Base-by-base conservation (phyloP, 805 yeast genomes). In the Wickerhamomyces alni region DNA sequence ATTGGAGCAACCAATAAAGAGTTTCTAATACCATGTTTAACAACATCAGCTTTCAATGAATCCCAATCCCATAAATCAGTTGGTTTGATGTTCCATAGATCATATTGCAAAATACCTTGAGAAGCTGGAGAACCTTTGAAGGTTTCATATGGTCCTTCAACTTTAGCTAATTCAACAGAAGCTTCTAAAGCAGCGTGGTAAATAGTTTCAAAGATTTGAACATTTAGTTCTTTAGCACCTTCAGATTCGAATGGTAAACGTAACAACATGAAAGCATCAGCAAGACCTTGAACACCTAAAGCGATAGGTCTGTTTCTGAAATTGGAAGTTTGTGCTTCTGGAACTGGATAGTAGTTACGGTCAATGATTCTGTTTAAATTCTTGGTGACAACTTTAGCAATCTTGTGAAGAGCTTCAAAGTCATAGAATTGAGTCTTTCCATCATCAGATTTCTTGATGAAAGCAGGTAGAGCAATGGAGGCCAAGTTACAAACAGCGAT, bases 401-500 rank as follows among this genome's bases (percentile, higher is more conserved):
- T 82, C 1, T 71, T 68, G 58, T 91, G 97, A 42, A 91, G 69
- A 50, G 75, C 74, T 43, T 74, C 66, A 61, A 87, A 89, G 65
- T 91, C 80, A 59, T 80, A 87, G 59, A 65, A 63, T 13, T 73
- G 59, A 17, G 70, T 69, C 31, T 57, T 58, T 22, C 61, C 62
- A 36, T 72, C 74, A 46, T 86, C 80, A 13, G 43, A 39, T 33
- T 26, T 46, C 43, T 70, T 70, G 15, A 87, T 73, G 61, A 78
- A 91, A 1, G 84, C 71, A 6, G 98, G 98, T 41, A 93, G 70
- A 1, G 96, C 96, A 45, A 91, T 61, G 17, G 96, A 88, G 0
- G 91, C 98, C 55, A 91, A 70, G 65, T 93, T 91, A 71, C 98
- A 93, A 21, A 91, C 98, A 2, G 97, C 96, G 38, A 87, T 82